Conservation (phyloP, 2,329 filamentous ascomycete genomes). For the Fusarium sp. region DNA sequence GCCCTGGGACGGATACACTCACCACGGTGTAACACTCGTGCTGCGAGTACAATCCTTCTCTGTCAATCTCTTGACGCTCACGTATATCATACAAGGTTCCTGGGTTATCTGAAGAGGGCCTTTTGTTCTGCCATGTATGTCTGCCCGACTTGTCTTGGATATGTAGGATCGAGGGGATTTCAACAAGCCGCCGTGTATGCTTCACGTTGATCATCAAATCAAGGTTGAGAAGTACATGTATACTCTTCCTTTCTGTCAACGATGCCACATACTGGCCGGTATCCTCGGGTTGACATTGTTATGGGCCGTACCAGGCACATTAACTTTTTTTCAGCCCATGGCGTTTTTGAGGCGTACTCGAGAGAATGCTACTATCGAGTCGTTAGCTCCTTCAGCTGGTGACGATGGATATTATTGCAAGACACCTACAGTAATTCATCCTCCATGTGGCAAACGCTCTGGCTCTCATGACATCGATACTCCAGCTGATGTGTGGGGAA, state of each 20-base stretch:
- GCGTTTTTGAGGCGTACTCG: slow-evolving; percentile 1
- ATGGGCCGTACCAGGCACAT: background rate
- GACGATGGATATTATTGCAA: slow-evolving; percentile 22
- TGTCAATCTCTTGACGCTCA: slow-evolving; percentile 9
- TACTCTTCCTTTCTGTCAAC: slow-evolving; percentile 3
- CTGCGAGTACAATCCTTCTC: slow-evolving; percentile 17
- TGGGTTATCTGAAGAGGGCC: slow-evolving; percentile 8
- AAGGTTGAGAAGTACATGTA: background rate
- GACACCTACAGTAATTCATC: slow-evolving; percentile 15
- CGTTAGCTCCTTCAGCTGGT: slow-evolving; percentile 23
- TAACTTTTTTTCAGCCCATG: slow-evolving; percentile 10
- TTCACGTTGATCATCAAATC: background rate
- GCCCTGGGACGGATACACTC: slow-evolving; percentile 19
- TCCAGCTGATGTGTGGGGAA: slow-evolving; percentile 17
- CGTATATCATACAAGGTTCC: slow-evolving; percentile 22
- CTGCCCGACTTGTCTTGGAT: slow-evolving; percentile 25
- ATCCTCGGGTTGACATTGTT: background rate
- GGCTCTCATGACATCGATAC: slow-evolving; percentile 15
- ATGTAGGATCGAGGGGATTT: background rate
- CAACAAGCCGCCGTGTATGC: slow-evolving; percentile 6
- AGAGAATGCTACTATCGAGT: slow-evolving; percentile 19
- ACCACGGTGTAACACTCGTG: slow-evolving; percentile 19
- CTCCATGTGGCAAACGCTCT: slow-evolving; percentile 14
- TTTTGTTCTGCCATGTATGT: slow-evolving; percentile 22
- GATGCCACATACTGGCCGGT: background rate